A percentile compares a stretch with the other conserved stretches of the same genome.
Conservation (phyloP, 345 rosid species). For the Camelina neglecta region DNA sequence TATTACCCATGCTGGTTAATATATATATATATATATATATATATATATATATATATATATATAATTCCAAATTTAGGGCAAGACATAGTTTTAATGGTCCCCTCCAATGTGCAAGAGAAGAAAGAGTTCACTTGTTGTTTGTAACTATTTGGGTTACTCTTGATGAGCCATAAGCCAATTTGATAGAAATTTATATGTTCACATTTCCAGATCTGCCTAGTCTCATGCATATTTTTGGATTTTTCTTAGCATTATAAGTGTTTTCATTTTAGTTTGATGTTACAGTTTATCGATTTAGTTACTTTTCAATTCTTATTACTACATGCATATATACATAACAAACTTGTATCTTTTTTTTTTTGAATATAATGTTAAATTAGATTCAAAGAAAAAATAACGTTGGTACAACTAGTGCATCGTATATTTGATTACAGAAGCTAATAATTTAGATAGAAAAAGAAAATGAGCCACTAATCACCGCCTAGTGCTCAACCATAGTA, state of each 20-base stretch:
- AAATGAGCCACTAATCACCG: too few species aligned
- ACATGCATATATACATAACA: neutral
- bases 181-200: slow-evolving; percentile 15
- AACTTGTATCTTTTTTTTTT: neutral
- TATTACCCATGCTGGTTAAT: slow-evolving; percentile 32
- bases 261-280: neutral
- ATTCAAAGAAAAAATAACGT: too few species aligned
- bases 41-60: neutral
- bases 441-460: too few species aligned
- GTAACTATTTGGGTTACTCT: slow-evolving; percentile 33
- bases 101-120: slow-evolving; percentile 36
- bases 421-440: too few species aligned
- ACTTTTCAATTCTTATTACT: neutral
- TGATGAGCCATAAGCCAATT: slow-evolving; percentile 20
- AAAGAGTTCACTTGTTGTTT: slow-evolving; percentile 40
- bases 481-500: too few species aligned
- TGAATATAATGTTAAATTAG: too few species aligned
- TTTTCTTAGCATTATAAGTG: neutral
- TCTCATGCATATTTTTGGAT: slow-evolving; percentile 7
- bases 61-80: neutral
- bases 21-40: neutral
- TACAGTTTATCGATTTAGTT: neutral
- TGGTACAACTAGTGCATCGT: too few species aligned
- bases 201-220: slow-evolving; percentile 21
- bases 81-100: slow-evolving; percentile 39